Evolutionary conservation across 495 filamentous ascomycete genomes (phyloP), one percentile per base, ranked within the genome.

Genomic region (Lepidopterella palustris): DNA sequence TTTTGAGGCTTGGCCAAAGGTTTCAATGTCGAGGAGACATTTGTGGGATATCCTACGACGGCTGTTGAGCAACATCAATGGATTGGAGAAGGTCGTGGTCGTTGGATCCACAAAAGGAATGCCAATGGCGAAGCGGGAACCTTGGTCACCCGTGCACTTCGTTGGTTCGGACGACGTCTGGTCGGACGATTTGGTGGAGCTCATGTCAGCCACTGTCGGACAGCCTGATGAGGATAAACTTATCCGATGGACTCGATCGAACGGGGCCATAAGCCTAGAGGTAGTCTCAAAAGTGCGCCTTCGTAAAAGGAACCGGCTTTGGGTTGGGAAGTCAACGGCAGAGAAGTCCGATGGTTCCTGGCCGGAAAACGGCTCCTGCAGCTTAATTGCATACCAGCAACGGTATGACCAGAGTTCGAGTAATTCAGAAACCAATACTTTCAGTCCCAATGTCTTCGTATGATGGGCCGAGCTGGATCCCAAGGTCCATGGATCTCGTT

Each of bases 401-500:
- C 64, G 60, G 13, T 13, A 57, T 4, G 31, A 45, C 10, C 18
- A 27, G 26, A 31, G 15, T 24, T 18, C 47, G n/a, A 15, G 3
- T 9, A 3, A 47, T 21, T 15, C 31, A 11, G 32, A 10, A 6
- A 13, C 18, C 60, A 55, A 49, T 42, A 24, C n/a, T 10, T 15
- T 79, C 67, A 83, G 62, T 84, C 81, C 81, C 82, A 84, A 55
- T 74, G 74, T 57, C 80, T 72, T 59, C 82, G 72, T 55, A 85
- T 80, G 29, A 97, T 85, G 5, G 93, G 93, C 67, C 92, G 78
- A 2, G 93, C 93, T 18, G 95, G 91, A 78, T 98, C 93, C 93
- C 93, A 98, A 3, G 93, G 93, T 28, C 93, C 93, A 68, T 89
- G 89, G 57, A 98, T 97, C 71, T 97, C 93, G 74, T 97, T 97